Conservation (phyloP, 2,329 filamentous ascomycete species). For the Diaporthe citrichinensis region DNA sequence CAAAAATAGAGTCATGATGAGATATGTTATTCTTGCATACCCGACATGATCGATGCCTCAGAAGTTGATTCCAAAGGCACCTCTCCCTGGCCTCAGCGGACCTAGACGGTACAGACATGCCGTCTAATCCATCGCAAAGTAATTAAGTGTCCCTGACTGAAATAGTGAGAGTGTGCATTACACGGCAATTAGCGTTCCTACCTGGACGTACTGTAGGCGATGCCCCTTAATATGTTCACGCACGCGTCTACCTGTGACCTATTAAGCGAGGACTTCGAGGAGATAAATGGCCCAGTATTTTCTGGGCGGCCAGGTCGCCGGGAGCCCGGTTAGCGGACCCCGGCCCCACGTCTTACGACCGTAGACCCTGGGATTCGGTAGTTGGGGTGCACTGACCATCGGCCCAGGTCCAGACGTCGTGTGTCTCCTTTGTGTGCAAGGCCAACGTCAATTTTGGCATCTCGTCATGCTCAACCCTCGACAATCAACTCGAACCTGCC, state of each 20-base stretch:
- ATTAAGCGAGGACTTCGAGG: neutral
- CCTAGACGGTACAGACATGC: neutral
- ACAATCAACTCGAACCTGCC: neutral
- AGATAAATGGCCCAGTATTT: neutral
- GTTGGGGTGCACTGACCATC: slow-evolving; percentile 24
- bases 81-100: neutral
- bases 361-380: slow-evolving; percentile 26
- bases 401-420: neutral
- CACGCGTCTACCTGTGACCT: neutral
- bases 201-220: neutral
- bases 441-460: slow-evolving; percentile 8
- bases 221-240: slow-evolving; percentile 1
- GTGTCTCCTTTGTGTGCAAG: slow-evolving; percentile 6
- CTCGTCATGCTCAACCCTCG: neutral
- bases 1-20: neutral
- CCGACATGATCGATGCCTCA: neutral
- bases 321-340: slow-evolving; percentile 11
- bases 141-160: neutral
- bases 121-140: neutral
- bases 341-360: neutral
- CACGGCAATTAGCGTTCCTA: neutral
- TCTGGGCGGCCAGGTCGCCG: neutral
- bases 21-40: neutral
- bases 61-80: too few species aligned
- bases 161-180: neutral